Conservation (phyloP, 1,284 basidiomycete species). For the Ceratobasidium theobromae region DNA sequence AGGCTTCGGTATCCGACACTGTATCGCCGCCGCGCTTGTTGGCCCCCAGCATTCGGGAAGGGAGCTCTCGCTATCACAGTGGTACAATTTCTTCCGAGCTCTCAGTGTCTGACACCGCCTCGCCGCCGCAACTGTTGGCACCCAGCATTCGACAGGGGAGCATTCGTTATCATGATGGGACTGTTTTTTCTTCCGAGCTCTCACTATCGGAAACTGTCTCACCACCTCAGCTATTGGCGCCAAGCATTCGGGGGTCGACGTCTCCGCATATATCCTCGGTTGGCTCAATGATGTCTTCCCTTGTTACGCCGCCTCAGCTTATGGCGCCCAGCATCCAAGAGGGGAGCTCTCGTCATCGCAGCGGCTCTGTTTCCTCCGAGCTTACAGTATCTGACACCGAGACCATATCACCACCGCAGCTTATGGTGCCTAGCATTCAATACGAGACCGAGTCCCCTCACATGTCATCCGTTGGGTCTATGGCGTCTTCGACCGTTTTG, state of each 20-base stretch:
- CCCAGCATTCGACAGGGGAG: neutral
- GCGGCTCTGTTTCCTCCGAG: neutral
- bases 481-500: neutral
- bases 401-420: neutral
- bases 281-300: neutral
- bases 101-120: neutral
- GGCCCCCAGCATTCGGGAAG: slow-evolving; percentile 7
- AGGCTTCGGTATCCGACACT: slow-evolving; percentile 1
- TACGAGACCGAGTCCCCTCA: neutral
- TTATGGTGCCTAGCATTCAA: neutral
- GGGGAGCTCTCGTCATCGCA: neutral
- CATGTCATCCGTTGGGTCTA: neutral
- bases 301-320: too few relatives aligned
- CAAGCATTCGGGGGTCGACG: neutral
- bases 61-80: neutral
- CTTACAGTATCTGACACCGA: neutral
- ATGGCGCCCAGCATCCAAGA: too few relatives aligned
- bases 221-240: neutral
- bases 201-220: neutral
- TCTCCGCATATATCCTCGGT: slow-evolving; percentile 8
- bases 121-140: neutral
- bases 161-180: neutral
- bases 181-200: neutral
- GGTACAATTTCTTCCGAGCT: slow-evolving; percentile 1
- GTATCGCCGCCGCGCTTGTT: slow-evolving; percentile 15